Percentiles rank a stretch among this genome's conserved stretches.
phyloP scores from a whole-genome alignment of 1,139 yeast species.

The Lodderomyces parapsilosis region DNA sequence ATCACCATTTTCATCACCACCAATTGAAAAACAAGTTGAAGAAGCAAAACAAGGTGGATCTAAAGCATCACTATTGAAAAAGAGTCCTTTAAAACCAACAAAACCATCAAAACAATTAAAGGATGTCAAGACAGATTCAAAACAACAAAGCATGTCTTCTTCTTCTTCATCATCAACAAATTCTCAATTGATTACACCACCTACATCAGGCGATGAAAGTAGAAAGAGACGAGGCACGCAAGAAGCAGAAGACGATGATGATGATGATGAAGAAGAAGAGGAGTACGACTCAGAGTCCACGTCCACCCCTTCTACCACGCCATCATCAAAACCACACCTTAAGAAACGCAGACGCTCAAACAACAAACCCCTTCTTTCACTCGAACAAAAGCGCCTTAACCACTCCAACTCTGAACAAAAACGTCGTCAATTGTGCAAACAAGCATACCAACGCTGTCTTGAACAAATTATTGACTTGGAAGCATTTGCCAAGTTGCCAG shows the following conservation, averaged over 20 bases:
- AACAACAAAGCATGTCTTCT: neutral
- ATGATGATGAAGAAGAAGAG: slow-evolving; percentile 14
- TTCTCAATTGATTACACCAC: slow-evolving; percentile 14
- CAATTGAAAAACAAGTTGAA: slow-evolving; percentile 5
- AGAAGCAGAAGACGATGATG: slow-evolving; percentile 16
- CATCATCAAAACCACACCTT: slow-evolving; percentile 6
- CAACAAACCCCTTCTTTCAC: slow-evolving; percentile 51
- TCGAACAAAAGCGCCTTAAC: slow-evolving; percentile 67
- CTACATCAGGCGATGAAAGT: slow-evolving; percentile 14
- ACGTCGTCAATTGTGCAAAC: slow-evolving; percentile 69
- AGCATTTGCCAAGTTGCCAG: slow-evolving; percentile 35
- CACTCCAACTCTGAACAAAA: slow-evolving; percentile 78
- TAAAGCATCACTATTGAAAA: neutral
- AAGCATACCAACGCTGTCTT: slow-evolving; percentile 54
- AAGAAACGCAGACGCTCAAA: slow-evolving; percentile 33
- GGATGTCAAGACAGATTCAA: neutral
- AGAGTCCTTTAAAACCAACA: neutral
- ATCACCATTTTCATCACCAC: slow-evolving; percentile 2
- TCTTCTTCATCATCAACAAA: neutral
- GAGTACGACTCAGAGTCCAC: neutral
- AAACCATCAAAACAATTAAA: neutral
- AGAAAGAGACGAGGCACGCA: slow-evolving; percentile 12
- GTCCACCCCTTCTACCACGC: slow-evolving; percentile 9
- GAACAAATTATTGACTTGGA: slow-evolving; percentile 42
- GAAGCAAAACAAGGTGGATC: slow-evolving; percentile 1